Evolutionary conservation across 345 rosid species (phyloP).

Genomic region (Boechera stricta): DNA sequence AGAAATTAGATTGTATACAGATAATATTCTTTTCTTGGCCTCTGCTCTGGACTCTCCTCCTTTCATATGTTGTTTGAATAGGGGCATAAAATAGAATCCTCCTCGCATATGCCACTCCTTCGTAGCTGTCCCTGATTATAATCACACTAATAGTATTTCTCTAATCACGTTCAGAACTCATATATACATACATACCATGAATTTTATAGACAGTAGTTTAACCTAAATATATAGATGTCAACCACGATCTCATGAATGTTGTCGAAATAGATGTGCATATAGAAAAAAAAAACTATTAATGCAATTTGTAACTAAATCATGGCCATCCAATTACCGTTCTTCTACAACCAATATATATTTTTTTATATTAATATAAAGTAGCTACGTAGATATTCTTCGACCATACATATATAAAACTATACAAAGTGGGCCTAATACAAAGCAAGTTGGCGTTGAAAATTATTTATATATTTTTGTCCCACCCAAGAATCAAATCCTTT

Average conservation of each 20-base stretch:
- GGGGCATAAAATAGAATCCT: constrained; percentile 22
- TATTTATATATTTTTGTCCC: not conserved
- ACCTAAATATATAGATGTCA: too few relatives aligned
- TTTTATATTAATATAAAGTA: not conserved
- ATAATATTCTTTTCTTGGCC: constrained; percentile 17
- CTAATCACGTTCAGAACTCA: constrained; percentile 12
- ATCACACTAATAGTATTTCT: constrained; percentile 8
- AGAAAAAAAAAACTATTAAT: too few relatives aligned
- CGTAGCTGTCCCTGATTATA: constrained; percentile 21
- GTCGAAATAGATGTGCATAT: too few relatives aligned
- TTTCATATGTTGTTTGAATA: constrained; percentile 11
- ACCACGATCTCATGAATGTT: too few relatives aligned
- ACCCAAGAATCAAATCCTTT: constrained; percentile 30
- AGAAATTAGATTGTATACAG: not conserved
- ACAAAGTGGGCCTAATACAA: not conserved
- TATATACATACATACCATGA: not conserved
- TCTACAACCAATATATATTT: not conserved
- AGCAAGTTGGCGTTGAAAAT: constrained; percentile 31
- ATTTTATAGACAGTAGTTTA: too few relatives aligned
- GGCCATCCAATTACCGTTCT: constrained; percentile 15
- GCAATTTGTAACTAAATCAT: constrained; percentile 17
- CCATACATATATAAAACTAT: constrained; percentile 6
- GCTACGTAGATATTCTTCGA: not conserved
- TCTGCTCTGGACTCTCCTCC: constrained; percentile 19
- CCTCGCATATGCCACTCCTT: constrained; percentile 33